Percentiles rank a stretch among this genome's conserved stretches.
phyloP scores from a whole-genome alignment of 1,284 basidiomycete species.

The Phlebopus sp. region DNA sequence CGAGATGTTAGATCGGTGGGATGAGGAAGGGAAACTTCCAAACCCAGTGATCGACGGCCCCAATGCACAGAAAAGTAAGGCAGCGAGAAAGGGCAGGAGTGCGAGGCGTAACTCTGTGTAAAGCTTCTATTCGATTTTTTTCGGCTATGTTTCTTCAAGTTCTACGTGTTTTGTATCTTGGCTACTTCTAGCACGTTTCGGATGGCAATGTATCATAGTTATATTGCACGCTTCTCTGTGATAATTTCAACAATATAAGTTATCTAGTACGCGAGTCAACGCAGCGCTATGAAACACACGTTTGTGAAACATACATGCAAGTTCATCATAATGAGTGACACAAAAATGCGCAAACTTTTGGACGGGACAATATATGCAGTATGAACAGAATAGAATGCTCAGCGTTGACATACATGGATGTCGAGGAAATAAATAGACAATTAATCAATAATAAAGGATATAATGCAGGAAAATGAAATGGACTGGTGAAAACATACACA shows the following conservation, averaged over 20 bases:
- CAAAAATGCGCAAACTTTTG: conserved; percentile 16
- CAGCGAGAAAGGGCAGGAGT: conserved; percentile 69
- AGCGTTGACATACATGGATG: conserved; percentile 9
- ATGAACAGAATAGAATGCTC: conserved; percentile 11
- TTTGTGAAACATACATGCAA: conserved; percentile 18
- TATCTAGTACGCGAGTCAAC: conserved; percentile 18
- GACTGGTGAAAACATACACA: conserved; percentile 6
- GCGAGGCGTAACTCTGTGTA: conserved; percentile 72
- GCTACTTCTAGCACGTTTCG: neutral
- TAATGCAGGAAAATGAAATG: conserved; percentile 17
- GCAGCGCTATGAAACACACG: conserved; percentile 17
- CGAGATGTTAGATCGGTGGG: conserved; percentile 75
- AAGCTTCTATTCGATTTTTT: too few relatives aligned
- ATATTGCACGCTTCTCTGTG: too few relatives aligned
- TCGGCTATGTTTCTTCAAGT: neutral
- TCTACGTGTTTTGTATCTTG: neutral
- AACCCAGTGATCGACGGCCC: conserved; percentile 61
- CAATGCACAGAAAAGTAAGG: conserved; percentile 37
- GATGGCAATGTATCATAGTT: too few relatives aligned
- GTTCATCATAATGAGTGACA: conserved; percentile 15
- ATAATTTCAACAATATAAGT: conserved; percentile 15
- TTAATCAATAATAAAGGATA: conserved; percentile 39
- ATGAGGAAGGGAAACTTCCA: conserved; percentile 79
- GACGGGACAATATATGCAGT: conserved; percentile 19
- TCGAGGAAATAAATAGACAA: conserved; percentile 29